These are phyloP conservation scores for Crepidotus variabilis DNA, from an alignment of 768 basidiomycete genomes.

Conservation along the genomic window DNA sequence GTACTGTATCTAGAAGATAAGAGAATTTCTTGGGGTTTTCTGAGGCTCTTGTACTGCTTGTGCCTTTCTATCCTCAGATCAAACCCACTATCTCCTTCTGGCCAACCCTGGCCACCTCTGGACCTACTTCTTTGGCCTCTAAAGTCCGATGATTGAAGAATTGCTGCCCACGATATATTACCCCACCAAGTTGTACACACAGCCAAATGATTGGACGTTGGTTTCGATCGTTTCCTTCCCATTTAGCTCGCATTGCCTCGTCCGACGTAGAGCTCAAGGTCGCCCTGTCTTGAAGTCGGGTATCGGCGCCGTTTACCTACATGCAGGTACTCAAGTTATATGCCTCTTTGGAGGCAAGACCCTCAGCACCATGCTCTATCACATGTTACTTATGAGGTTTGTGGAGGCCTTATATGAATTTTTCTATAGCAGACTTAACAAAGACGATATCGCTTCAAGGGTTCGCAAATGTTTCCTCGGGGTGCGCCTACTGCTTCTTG, in stretches of 20 bases:
- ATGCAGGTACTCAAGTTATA: background rate
- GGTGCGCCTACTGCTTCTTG: background rate
- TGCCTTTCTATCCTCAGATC: too few relatives aligned
- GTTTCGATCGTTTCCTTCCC: background rate
- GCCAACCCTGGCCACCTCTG: too few relatives aligned
- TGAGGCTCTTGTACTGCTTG: too few relatives aligned
- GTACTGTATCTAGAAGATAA: too few relatives aligned
- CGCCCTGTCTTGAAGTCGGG: background rate
- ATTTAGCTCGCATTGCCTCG: background rate
- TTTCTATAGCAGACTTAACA: too few relatives aligned
- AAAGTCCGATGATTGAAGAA: too few relatives aligned
- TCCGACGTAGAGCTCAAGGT: background rate
- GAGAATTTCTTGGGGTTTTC: too few relatives aligned
- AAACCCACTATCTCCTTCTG: too few relatives aligned
- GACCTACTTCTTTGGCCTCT: too few relatives aligned
- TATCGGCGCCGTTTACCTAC: background rate
- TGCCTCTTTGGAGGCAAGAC: background rate
- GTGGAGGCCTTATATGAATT: too few relatives aligned
- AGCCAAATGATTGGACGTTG: background rate
- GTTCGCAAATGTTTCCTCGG: background rate
- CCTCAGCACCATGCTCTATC: background rate
- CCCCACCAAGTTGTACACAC: background rate
- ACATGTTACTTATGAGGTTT: background rate
- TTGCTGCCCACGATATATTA: too few relatives aligned
- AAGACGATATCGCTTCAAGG: too few relatives aligned